Conservation (phyloP, 176 grass and related monocot species). For the Hordeum vulgare region MorexV3_pseudomolecules_assembly NC_058520.1:565598774-565599273, state of each 20-base stretch:
- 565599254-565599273: neutral
- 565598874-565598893: neutral
- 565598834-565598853: neutral
- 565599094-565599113: neutral
- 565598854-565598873: neutral
- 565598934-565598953: neutral
- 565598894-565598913: neutral
- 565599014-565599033: conserved; percentile 71
- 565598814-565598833: neutral
- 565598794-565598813: neutral
- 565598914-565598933: too few species aligned
- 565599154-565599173: neutral
- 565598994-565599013: conserved; percentile 57
- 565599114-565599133: neutral
- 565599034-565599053: neutral
- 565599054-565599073: neutral
- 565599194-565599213: neutral
- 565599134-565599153: neutral
- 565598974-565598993: conserved; percentile 80
- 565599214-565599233: neutral
- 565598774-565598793: neutral
- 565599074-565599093: neutral
- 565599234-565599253: neutral
- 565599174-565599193: neutral
- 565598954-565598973: conserved; percentile 64